Percentiles rank a stretch among this genome's conserved stretches.
These are phyloP conservation scores for Dalbergia cochinchinensis DNA, from an alignment of 306 rosid species.

Conservation along the genomic window DNA sequence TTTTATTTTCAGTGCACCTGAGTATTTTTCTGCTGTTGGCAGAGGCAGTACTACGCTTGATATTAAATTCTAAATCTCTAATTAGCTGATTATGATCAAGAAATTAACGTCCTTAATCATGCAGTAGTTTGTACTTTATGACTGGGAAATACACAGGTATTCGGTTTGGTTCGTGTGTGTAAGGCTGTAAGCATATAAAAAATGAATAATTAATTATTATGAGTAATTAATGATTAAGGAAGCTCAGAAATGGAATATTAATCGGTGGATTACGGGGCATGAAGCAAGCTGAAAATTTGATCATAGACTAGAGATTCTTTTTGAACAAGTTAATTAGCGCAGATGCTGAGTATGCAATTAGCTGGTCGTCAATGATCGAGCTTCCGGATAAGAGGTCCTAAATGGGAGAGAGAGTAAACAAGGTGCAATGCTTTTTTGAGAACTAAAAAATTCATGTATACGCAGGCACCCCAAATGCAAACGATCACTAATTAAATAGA, in stretches of 20 bases:
- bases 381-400: constrained; percentile 3
- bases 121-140: background rate
- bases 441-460: too few species aligned
- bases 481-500: too few species aligned
- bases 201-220: background rate
- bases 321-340: constrained; percentile 5
- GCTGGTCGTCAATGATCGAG: constrained; percentile 25
- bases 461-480: too few species aligned
- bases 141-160: background rate
- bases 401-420: constrained; percentile 21
- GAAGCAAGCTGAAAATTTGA: background rate
- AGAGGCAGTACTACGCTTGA: constrained; percentile 2
- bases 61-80: background rate
- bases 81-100: background rate
- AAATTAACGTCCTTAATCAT: background rate
- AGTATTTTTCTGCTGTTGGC: too few species aligned
- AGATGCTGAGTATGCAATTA: constrained; percentile 1
- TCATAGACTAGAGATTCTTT: constrained; percentile 2
- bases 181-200: background rate
- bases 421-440: background rate
- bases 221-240: background rate
- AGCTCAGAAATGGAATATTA: background rate
- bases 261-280: background rate
- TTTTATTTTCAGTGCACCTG: too few species aligned
- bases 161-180: background rate